A percentile compares a stretch with the other conserved stretches of the same genome.
Evolutionary conservation across 2,329 filamentous ascomycete species (phyloP).

Genomic region (Neoarthrinium moseri): DNA sequence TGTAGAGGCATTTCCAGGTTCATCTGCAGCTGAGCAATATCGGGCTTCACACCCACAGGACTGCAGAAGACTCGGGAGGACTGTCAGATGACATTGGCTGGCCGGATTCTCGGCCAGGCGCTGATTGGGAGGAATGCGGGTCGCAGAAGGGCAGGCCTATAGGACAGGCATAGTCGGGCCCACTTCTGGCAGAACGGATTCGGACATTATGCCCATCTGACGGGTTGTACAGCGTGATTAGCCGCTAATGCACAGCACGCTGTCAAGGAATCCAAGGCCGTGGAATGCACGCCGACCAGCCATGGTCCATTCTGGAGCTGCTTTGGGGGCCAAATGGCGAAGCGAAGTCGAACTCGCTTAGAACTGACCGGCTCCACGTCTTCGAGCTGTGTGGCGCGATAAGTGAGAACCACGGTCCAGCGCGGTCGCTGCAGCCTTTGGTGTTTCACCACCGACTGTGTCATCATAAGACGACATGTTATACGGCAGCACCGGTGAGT

Average conservation of each 20-base stretch:
- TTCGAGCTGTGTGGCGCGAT: too few relatives aligned
- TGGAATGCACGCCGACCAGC: neutral
- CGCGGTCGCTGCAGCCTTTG: too few relatives aligned
- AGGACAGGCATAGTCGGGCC: neutral
- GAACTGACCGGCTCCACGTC: neutral
- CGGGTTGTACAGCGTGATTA: neutral
- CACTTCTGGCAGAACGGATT: neutral
- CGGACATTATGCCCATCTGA: neutral
- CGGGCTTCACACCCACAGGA: neutral
- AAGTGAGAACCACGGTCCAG: too few relatives aligned
- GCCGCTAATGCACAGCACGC: neutral
- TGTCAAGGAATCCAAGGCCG: neutral
- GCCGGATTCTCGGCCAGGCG: too few relatives aligned
- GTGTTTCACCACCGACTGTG: too few relatives aligned
- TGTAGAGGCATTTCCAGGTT: too few relatives aligned
- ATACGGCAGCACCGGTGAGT: too few relatives aligned
- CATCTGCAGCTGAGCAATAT: neutral
- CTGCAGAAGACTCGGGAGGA: neutral
- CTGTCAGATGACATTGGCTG: neutral
- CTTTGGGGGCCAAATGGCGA: neutral
- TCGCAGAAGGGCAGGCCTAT: neutral
- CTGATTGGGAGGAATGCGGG: neutral
- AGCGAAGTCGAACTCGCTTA: neutral
- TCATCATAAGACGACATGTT: too few relatives aligned
- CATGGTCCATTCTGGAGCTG: neutral